Evolutionary conservation across 495 filamentous ascomycete species (phyloP).

Genomic region (Neurospora terricola): DNA sequence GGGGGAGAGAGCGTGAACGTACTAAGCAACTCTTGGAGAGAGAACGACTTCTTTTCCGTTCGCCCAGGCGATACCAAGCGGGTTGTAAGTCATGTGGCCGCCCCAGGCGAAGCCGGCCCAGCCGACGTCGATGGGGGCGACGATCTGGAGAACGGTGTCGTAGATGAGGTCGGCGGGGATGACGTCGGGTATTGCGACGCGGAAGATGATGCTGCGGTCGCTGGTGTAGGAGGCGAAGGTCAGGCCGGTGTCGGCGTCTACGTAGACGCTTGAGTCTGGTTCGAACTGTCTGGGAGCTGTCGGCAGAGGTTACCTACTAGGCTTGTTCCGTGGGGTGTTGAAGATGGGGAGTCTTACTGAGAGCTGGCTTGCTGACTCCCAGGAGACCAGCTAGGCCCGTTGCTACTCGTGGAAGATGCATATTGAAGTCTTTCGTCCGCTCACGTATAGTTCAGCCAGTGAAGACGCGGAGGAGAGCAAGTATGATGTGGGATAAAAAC

Average conservation of each 20-base stretch:
- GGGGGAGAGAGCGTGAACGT: slow-evolving; percentile 5
- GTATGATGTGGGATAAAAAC: neutral
- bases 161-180: slow-evolving; percentile 22
- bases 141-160: slow-evolving; percentile 34
- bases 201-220: slow-evolving; percentile 25
- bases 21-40: slow-evolving; percentile 35
- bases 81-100: slow-evolving; percentile 38
- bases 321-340: neutral
- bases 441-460: neutral
- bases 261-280: slow-evolving; percentile 24
- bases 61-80: slow-evolving; percentile 33
- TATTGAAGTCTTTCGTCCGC: slow-evolving; percentile 3
- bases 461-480: neutral
- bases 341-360: neutral
- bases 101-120: slow-evolving; percentile 40
- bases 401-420: slow-evolving; percentile 12
- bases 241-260: slow-evolving; percentile 31
- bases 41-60: slow-evolving; percentile 29
- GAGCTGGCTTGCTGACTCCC: slow-evolving; percentile 13
- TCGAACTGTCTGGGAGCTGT: slow-evolving; percentile 20
- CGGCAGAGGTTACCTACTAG: neutral
- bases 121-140: slow-evolving; percentile 26
- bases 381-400: slow-evolving; percentile 14
- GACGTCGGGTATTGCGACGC: slow-evolving; percentile 30
- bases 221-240: slow-evolving; percentile 31